phyloP scores from a whole-genome alignment of 2,329 filamentous ascomycete genomes.

The Aspergillus oerlinghausenensis region DNA sequence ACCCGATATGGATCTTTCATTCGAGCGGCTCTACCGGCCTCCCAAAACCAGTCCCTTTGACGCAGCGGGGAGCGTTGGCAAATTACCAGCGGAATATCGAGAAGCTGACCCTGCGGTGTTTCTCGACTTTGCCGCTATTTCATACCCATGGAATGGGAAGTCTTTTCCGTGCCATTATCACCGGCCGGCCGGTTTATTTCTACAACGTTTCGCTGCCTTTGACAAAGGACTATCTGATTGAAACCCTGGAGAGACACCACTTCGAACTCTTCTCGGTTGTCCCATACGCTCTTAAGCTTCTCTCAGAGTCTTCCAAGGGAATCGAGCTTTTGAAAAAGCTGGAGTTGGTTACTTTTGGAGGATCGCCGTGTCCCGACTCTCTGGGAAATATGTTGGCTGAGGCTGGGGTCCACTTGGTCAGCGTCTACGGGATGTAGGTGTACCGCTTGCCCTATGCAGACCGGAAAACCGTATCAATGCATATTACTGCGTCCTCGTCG shows the following conservation, averaged over 20 bases:
- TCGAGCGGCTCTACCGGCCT: slow-evolving; percentile 56
- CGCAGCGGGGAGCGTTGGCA: slow-evolving; percentile 47
- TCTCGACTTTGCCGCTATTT: slow-evolving; percentile 55
- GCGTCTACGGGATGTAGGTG: slow-evolving; percentile 46
- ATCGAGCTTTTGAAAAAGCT: slow-evolving; percentile 43
- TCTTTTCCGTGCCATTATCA: slow-evolving; percentile 50
- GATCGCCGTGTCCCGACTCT: slow-evolving; percentile 56
- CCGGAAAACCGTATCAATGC: too few relatives aligned
- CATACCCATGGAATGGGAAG: slow-evolving; percentile 57
- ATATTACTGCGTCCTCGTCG: too few relatives aligned
- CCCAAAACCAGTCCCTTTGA: slow-evolving; percentile 59
- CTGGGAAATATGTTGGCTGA: slow-evolving; percentile 52
- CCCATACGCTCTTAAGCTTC: slow-evolving; percentile 60
- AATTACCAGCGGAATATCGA: slow-evolving; percentile 41
- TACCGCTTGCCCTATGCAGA: too few relatives aligned
- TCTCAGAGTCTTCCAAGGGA: slow-evolving; percentile 55
- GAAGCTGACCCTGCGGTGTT: slow-evolving; percentile 41
- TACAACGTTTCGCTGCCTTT: slow-evolving; percentile 55
- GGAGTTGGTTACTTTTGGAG: slow-evolving; percentile 54
- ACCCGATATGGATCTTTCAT: slow-evolving; percentile 45
- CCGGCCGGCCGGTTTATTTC: slow-evolving; percentile 48
- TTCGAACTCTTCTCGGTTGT: slow-evolving; percentile 58
- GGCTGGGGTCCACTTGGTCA: slow-evolving; percentile 51
- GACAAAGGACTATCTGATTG: slow-evolving; percentile 45
- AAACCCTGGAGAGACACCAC: slow-evolving; percentile 40